Evolutionary conservation across 169 alveolate genomes (phyloP).

Genomic region (Perkinsus olseni): DNA sequence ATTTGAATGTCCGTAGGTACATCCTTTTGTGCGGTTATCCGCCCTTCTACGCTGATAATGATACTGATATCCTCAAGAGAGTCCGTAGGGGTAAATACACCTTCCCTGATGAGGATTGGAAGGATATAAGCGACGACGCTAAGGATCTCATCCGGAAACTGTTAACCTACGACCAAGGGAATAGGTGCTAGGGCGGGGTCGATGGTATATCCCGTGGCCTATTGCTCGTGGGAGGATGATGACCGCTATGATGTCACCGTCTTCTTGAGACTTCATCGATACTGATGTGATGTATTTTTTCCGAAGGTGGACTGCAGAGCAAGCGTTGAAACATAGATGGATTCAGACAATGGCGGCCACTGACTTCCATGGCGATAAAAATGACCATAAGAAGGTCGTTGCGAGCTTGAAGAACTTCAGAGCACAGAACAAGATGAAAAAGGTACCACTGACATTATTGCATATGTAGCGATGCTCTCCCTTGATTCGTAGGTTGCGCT

Average conservation of each 20-base stretch:
- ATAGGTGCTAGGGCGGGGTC: too few species aligned
- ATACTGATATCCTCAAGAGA: constrained; percentile 69
- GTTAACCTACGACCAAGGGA: not conserved
- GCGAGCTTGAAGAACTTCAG: constrained; percentile 31
- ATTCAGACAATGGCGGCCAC: constrained; percentile 23
- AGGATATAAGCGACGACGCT: constrained; percentile 36
- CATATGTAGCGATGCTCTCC: not conserved
- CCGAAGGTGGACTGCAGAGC: constrained; percentile 23
- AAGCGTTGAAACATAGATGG: constrained; percentile 52
- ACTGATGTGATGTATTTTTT: not conserved
- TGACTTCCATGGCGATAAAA: not conserved
- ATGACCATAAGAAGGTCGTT: not conserved
- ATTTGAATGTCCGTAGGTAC: constrained; percentile 12
- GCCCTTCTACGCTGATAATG: constrained; percentile 82
- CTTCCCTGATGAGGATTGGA: constrained; percentile 55
- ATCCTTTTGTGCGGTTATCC: constrained; percentile 58
- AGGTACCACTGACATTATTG: constrained; percentile 37
- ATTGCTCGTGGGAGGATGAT: too few species aligned
- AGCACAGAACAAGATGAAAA: constrained; percentile 53
- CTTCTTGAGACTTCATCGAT: too few species aligned
- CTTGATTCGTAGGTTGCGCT: constrained; percentile 29
- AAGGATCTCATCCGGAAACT: constrained; percentile 43
- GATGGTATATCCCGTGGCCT: not conserved
- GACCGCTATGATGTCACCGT: not conserved
- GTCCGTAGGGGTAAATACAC: constrained; percentile 73